phyloP scores from a whole-genome alignment of 352 stramenopile species.

The Globisporangium recalcitrans region DNA sequence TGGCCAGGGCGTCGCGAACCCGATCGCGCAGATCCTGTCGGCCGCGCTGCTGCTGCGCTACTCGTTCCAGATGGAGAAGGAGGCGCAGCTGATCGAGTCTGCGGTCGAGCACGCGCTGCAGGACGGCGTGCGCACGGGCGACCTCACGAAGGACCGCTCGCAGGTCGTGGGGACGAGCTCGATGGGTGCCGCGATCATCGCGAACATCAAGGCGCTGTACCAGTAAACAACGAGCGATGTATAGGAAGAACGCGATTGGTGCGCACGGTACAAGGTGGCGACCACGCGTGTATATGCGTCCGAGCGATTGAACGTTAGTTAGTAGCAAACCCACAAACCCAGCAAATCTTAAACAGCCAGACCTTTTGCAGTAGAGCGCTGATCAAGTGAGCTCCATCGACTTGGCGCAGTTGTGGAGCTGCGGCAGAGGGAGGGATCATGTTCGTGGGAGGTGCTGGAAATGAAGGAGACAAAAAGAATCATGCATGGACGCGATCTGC shows the following conservation, averaged over 20 bases:
- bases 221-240: constrained; percentile 1
- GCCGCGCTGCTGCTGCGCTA: constrained; percentile 97
- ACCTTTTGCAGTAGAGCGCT: too few relatives aligned
- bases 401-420: too few relatives aligned
- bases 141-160: constrained; percentile 63
- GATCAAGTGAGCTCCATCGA: too few relatives aligned
- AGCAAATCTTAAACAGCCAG: too few relatives aligned
- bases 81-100: constrained; percentile 75
- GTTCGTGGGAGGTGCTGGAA: too few relatives aligned
- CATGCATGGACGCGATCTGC: too few relatives aligned
- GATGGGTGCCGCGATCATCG: constrained; percentile 80
- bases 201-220: constrained; percentile 64
- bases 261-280: too few relatives aligned
- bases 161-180: constrained; percentile 56
- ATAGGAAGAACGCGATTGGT: neutral
- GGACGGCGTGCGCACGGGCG: constrained; percentile 80
- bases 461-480: too few relatives aligned
- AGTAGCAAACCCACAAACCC: too few relatives aligned
- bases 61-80: constrained; percentile 78
- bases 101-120: constrained; percentile 82
- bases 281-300: too few relatives aligned
- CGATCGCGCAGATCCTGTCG: constrained; percentile 97
- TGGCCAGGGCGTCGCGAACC: constrained; percentile 95
- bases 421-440: too few relatives aligned
- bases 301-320: too few relatives aligned